Base-by-base conservation (phyloP, 1,284 basidiomycete species). In the Apiotrichum brassicae region DNA sequence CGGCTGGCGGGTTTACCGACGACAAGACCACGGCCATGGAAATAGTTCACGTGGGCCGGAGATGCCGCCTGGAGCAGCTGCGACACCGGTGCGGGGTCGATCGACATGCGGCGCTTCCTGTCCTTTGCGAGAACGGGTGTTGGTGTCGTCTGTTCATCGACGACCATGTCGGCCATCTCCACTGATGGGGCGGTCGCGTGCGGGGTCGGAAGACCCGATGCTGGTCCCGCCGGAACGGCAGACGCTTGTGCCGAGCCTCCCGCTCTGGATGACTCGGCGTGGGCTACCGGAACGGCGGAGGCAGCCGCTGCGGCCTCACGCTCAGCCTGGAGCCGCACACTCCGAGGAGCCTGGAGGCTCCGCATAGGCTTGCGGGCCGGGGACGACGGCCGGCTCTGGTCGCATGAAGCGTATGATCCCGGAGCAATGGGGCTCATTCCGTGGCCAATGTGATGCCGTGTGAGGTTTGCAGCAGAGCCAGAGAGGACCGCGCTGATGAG, bases 381-480 rank as follows among this genome's bases (percentile, higher is more conserved):
- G 0, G 68, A 60, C 5, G 57, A 37, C 0, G 69, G 66, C 20
- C 62, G 47, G 23, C 66, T 65, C 30, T 67, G 64, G 45, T 74
- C 72, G 46, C 70, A 72, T 2, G 62, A 60, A 2, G 70, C 54
- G 51, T 74, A 74, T 9, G 65, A 57, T 9, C 71, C 71, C 7
- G 43, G 43, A 12, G 43, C 32, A n/a, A 44, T 19, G 36, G 63
- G 62, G 26, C 58, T 61, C 62, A 51, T 53, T 13, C 68, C 71
- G 60, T 74, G 72, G 5, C 68, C 68, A 32, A 72, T 61, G 58
- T 74, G 72, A 57, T 74, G 70, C 34, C 71, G 57, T 5, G 67
- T 66, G 19, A 72, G 54, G 32, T 48, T 45, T n/a, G 63, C 64
- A 14, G 64, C 66, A 44, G 62, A 64, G 18, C 72, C 72, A 13